Percentiles rank a stretch among this genome's conserved stretches.
phyloP scores from a whole-genome alignment of 2,329 filamentous ascomycete genomes.

The Talaromyces sp. region DNA sequence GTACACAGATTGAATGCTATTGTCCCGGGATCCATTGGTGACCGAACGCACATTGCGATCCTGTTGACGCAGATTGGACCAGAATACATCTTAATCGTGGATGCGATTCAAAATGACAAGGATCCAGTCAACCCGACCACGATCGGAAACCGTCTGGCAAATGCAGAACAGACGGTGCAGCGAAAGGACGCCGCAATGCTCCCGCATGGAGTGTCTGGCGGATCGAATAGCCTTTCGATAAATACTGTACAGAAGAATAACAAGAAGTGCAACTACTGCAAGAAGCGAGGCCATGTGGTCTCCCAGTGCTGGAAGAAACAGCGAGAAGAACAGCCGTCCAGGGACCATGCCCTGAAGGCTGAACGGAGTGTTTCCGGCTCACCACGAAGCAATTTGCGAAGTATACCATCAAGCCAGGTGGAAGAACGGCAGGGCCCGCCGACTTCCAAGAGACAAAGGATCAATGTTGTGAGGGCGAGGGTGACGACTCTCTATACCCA shows the following conservation, averaged over 20 bases:
- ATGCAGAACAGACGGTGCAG: conserved; percentile 6
- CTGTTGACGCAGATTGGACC: conserved; percentile 8
- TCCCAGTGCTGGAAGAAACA: conserved; percentile 8
- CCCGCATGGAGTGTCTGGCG: background rate
- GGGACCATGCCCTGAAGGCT: conserved; percentile 6
- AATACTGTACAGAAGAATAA: conserved; percentile 1
- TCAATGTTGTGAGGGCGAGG: conserved; percentile 1
- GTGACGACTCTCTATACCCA: conserved; percentile 11
- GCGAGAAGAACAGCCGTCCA: background rate
- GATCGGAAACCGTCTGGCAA: conserved; percentile 4
- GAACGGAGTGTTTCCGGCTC: conserved; percentile 9
- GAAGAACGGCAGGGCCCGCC: conserved; percentile 8
- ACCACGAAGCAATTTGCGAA: conserved; percentile 6
- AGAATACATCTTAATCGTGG: conserved; percentile 5
- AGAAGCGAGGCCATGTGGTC: conserved; percentile 8
- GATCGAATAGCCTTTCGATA: background rate
- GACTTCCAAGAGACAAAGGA: background rate
- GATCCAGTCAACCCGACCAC: conserved; percentile 7
- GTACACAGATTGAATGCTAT: conserved; percentile 9
- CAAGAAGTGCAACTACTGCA: conserved; percentile 8
- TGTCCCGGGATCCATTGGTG: conserved; percentile 3
- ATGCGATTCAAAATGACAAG: conserved; percentile 8
- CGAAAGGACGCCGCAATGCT: background rate
- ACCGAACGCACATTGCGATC: conserved; percentile 5
- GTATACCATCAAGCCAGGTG: conserved; percentile 7